Evolutionary conservation across 2,329 filamentous ascomycete species (phyloP).

Genomic region (Harringtonia lauricola): DNA sequence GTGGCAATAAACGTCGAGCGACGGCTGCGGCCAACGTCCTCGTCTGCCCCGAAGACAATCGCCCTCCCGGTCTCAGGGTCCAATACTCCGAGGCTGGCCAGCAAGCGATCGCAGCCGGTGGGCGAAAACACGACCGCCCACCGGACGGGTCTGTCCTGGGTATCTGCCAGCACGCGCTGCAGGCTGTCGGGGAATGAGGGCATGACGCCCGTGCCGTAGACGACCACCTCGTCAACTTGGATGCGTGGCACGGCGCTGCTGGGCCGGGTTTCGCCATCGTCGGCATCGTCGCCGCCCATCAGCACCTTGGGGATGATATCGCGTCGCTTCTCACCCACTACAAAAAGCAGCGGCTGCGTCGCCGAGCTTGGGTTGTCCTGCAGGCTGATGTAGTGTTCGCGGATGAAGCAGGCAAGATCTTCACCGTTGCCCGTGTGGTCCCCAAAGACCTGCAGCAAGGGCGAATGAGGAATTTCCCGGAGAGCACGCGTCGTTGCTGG

Average conservation of each 20-base stretch:
- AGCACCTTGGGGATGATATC: conserved; percentile 83
- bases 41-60: conserved; percentile 7
- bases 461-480: conserved; percentile 35
- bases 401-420: conserved; percentile 64
- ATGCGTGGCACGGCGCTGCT: conserved; percentile 36
- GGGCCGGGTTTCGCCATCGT: conserved; percentile 20
- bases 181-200: conserved; percentile 65
- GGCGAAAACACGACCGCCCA: conserved; percentile 73
- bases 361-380: conserved; percentile 36
- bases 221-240: conserved; percentile 63
- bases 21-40: conserved; percentile 14
- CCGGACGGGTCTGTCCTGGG: conserved; percentile 28
- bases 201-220: conserved; percentile 83
- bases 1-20: conserved; percentile 59
- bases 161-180: conserved; percentile 31
- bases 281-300: conserved; percentile 31
- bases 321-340: conserved; percentile 79
- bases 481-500: conserved; percentile 72
- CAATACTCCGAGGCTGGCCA: conserved; percentile 40
- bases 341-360: conserved; percentile 65
- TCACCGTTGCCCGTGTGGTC: conserved; percentile 79
- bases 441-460: conserved; percentile 57
- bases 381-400: conserved; percentile 54
- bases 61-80: conserved; percentile 29
- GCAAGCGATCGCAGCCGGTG: conserved; percentile 50